Base-by-base conservation (phyloP, 257 asterid genomes). In the Knoxia roxburghii region DNA sequence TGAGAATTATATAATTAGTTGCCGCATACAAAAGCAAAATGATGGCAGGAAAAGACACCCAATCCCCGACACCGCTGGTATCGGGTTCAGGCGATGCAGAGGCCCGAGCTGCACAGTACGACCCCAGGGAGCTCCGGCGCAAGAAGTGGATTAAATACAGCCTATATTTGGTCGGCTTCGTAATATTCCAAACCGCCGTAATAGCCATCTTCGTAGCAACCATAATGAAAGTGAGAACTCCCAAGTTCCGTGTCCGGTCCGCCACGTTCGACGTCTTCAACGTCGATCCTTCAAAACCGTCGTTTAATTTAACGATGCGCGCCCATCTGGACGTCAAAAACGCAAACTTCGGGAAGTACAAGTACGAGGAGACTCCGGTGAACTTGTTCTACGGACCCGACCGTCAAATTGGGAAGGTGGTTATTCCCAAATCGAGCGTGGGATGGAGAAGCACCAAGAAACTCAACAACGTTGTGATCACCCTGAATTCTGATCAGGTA, bases 301-400 rank as follows among this genome's bases (percentile, higher is more conserved):
- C 80, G 8, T 72, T 83, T 49, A 37, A 49, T 39, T 43, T 66
- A 1, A 67, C 20, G 61, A 24, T 84, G 73, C 67, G 46, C 51
- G 75, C 72, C 27, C 69, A 54, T 35, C 41, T 84, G 37, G 26
- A 73, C 6, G 52, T 84, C 20, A 75, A 68, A 72, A 84, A 84
- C 73, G 2, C 74, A 2, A 84, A 84, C 40, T 84, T 84, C 67
- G 84, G 89, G 2, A 78, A 73, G 1, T 84, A 61, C 67, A 69
- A 61, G 64, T 84, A 71, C 70, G 64, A 49, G 11, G 43, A 60
- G 62, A 68, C 78, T 26, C 69, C 65, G 8, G 54, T 80, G 52
- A 54, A 7, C 20, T 74, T 85, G 66, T 56, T 15, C 26, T 80
- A 80, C 65, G 3, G 68, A 4, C n/a, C n/a, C n/a, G 79, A 61